Base-by-base conservation (phyloP, 2,329 filamentous ascomycete species). In the Botrytis pseudocinerea region DNA sequence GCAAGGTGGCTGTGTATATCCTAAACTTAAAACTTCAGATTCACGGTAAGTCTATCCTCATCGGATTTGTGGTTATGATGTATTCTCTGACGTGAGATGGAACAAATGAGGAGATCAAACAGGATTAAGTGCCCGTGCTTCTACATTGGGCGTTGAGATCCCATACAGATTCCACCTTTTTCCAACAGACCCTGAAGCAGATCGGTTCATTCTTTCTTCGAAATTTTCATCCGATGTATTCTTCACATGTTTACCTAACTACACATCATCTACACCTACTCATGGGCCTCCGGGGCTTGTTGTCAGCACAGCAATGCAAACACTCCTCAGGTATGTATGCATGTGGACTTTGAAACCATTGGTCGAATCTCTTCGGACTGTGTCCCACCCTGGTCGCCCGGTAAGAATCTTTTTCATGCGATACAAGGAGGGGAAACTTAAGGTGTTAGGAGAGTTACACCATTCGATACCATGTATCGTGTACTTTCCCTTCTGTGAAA, bases 51-150 rank as follows among this genome's bases (percentile, higher is more conserved):
- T 68, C n/a, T 68, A 22, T 40, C 69, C 18, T 51, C 46, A 46
- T 70, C 59, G 28, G 20, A 71, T 71, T 68, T 46, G 61, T 48
- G 28, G 20, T 42, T 2, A 22, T 46, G n/a, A 59, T 68, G 42
- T 60, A 48, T 60, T 72, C 63, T 72, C 62, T 72, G 70, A 72
- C 51, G 70, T 69, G 63, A 72, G 70, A 72, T 72, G 70, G 70
- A 72, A 72, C 70, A 72, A 44, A 35, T 20, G 57, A 48, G 51
- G 54, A 66, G 63, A 60, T 69, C 62, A 72, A 69, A 72, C 54
- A 68, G 14, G 46, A 32, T 35, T 40, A 48, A 46, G 51, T 69
- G 63, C 51, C 70, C 51, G 62, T 60, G 70, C 38, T 72, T 72
- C 62, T 72, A 69, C 46, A 60, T 60, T 60, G 44, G 70, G 70